Base-by-base conservation (phyloP, 768 basidiomycete genomes). In the Termitomyces titanicus region DNA sequence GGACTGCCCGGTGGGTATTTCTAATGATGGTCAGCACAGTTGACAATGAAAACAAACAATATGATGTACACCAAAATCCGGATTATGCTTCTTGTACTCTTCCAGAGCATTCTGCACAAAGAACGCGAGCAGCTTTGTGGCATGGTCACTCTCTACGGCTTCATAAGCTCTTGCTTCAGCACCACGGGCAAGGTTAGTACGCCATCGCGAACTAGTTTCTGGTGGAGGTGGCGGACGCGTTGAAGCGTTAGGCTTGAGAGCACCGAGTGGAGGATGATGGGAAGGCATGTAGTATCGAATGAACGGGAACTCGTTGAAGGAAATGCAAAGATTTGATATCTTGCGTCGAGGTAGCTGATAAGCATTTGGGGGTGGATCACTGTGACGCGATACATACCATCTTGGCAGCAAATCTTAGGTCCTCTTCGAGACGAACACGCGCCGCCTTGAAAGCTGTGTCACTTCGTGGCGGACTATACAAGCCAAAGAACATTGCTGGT, bases 271-370 rank as follows among this genome's bases (percentile, higher is more conserved):
- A 2, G 78, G 77, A 63, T 94, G 93, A 58, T 89, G 81, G 12
- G 84, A 74, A 5, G 96, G 93, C 50, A 90, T 73, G 68, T 97
- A 98, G 72, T 96, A 98, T 31, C 96, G 88, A 61, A 98, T 87
- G 67, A 83, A 88, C 0, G 97, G 97, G 64, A 87, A 92, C 68
- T 99, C 97, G 63, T 93, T 89, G 27, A 98, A 72, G 0, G 92
- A 84, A 15, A 97, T 88, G 69, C 94, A 92, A 3, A 95, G 72
- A 63, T 98, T 97, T 25, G 92, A 70, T 60, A 99, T 87, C 94
- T 89, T 63, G 46, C 43, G 35, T 52, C 42, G 15, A 39, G 38
- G 47, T 39, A 52, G 24, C 9, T 53, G 25, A 18, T 54, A 11
- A 55, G 40, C 17, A 50, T 46, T 25, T n/a, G 18, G 24, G 18